phyloP scores from a whole-genome alignment of 2,329 filamentous ascomycete genomes.

The Hymenoscyphus salicellus region DNA sequence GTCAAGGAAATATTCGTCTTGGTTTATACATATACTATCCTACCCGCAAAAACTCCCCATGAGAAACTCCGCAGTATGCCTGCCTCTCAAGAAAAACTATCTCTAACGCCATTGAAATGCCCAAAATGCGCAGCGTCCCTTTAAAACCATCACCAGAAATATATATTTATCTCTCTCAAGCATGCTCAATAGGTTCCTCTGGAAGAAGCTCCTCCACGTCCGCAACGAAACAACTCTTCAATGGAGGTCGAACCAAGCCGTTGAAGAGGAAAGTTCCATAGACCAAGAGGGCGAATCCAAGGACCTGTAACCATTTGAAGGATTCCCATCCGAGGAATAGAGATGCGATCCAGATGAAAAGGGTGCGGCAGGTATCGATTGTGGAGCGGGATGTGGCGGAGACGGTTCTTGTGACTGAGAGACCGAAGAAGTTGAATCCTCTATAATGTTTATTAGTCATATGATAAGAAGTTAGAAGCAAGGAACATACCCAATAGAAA shows the following conservation, averaged over 20 bases:
- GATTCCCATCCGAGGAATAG: slow-evolving; percentile 92
- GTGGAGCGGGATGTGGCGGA: slow-evolving; percentile 92
- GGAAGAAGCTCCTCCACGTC: slow-evolving; percentile 66
- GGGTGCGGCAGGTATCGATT: slow-evolving; percentile 93
- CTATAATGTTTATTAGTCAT: slow-evolving; percentile 43
- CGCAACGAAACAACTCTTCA: slow-evolving; percentile 61
- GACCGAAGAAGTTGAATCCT: slow-evolving; percentile 97
- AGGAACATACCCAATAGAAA: slow-evolving; percentile 81
- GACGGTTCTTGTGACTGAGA: slow-evolving; percentile 85
- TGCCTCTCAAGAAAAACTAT: neutral
- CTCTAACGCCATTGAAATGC: neutral
- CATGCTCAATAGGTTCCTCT: slow-evolving; percentile 80
- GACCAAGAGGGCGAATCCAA: slow-evolving; percentile 83
- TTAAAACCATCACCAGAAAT: neutral
- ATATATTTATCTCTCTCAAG: slow-evolving; percentile 11
- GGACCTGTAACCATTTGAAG: slow-evolving; percentile 95
- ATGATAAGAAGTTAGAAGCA: neutral
- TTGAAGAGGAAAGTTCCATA: slow-evolving; percentile 98
- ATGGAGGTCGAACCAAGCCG: slow-evolving; percentile 80
- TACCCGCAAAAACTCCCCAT: neutral
- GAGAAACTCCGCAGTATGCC: neutral
- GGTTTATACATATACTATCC: neutral
- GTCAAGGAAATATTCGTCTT: neutral
- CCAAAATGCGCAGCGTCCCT: neutral
- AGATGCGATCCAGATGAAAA: slow-evolving; percentile 97